Evolutionary conservation across 2,329 filamentous ascomycete species (phyloP).

Genomic region (Penicillium sp.): DNA sequence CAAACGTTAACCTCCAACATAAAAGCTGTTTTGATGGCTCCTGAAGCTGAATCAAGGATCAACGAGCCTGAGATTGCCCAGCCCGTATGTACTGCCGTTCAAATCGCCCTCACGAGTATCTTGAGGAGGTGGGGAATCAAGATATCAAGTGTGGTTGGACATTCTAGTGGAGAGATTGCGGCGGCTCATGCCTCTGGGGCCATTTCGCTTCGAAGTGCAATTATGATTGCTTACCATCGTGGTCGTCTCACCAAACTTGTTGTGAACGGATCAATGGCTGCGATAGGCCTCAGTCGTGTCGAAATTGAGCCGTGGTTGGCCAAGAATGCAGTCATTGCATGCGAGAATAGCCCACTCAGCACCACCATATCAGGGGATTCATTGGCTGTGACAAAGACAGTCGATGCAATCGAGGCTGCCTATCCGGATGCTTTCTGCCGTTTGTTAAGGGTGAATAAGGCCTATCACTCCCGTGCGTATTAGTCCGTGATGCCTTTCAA

Average conservation of each 20-base stretch:
- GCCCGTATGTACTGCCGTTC: conserved; percentile 16
- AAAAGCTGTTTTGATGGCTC: background rate
- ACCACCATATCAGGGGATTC: conserved; percentile 13
- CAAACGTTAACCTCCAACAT: background rate
- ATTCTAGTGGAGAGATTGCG: conserved; percentile 20
- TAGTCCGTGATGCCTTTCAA: background rate
- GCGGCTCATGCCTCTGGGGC: conserved; percentile 18
- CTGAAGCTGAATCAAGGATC: background rate
- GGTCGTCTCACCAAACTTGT: too few relatives aligned
- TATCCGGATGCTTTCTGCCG: conserved; percentile 5
- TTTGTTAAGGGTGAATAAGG: conserved; percentile 4
- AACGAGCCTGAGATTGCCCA: conserved; percentile 8
- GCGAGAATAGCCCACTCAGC: conserved; percentile 13
- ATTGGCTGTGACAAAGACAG: background rate
- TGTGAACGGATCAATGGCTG: conserved; percentile 6
- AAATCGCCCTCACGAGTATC: conserved; percentile 12
- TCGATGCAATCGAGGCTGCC: background rate
- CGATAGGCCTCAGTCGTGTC: conserved; percentile 5
- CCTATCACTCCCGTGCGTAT: conserved; percentile 15
- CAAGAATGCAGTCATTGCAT: conserved; percentile 10
- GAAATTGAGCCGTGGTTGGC: conserved; percentile 2
- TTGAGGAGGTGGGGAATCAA: conserved; percentile 8
- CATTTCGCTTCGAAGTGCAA: background rate
- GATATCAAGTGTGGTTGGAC: conserved; percentile 12
- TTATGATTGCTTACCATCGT: too few relatives aligned